Evolutionary conservation across 1,139 yeast genomes (phyloP).

Genomic region (Magnusiomyces clavatus): DNA sequence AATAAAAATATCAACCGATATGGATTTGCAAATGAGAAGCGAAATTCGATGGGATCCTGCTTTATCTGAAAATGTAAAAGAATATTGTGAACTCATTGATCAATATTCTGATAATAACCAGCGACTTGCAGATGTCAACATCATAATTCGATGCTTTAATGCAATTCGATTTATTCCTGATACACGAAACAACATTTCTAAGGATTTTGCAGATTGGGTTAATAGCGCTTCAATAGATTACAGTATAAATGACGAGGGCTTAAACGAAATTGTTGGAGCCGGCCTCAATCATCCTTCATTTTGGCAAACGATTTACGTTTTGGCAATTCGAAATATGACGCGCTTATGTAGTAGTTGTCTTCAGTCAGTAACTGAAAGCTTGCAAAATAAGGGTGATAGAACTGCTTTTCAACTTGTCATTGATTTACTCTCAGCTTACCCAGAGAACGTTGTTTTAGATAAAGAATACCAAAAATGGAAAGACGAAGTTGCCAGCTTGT

Average conservation of each 20-base stretch:
- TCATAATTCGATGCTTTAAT: constrained; percentile 19
- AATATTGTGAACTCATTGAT: constrained; percentile 11
- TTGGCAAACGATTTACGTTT: constrained; percentile 56
- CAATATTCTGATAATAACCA: constrained; percentile 11
- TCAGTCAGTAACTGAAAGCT: constrained; percentile 11
- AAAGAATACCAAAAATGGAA: constrained; percentile 23
- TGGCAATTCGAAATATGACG: constrained; percentile 56
- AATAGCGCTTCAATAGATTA: constrained; percentile 5
- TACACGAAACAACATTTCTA: constrained; percentile 16
- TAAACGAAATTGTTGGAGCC: too few relatives aligned
- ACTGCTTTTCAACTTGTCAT: constrained; percentile 19
- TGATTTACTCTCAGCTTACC: constrained; percentile 19
- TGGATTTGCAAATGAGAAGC: constrained; percentile 8
- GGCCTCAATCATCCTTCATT: constrained; percentile 28
- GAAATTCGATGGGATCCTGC: constrained; percentile 12
- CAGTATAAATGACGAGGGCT: too few relatives aligned
- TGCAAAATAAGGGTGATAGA: constrained; percentile 10
- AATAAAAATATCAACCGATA: constrained; percentile 4
- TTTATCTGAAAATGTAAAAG: constrained; percentile 9
- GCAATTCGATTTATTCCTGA: constrained; percentile 19
- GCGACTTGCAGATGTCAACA: constrained; percentile 18
- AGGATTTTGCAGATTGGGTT: constrained; percentile 22
- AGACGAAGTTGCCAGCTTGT: constrained; percentile 15
- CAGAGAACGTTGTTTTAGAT: constrained; percentile 14
- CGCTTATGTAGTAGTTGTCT: constrained; percentile 37